Evolutionary conservation across 257 asterid species (phyloP), one percentile per base, ranked within the genome.

Genomic region (Solanum clarkiae): DNA sequence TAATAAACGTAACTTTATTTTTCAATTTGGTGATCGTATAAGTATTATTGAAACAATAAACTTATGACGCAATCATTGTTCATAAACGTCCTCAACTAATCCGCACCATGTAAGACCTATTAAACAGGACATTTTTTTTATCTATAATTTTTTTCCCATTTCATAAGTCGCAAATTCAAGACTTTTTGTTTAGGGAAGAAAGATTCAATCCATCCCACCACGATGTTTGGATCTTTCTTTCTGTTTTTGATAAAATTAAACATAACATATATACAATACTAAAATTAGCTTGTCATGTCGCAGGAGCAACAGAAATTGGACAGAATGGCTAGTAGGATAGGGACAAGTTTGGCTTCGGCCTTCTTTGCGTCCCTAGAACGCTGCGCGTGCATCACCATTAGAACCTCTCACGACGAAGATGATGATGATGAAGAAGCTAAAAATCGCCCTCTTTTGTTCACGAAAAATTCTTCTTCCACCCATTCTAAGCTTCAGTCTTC

Each of bases 291-390:
- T 75, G 6, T 24, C 45, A 75, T 51, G 82, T 14, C 62, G 45
- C 42, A 14, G 2, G 59, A 29, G n/a, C 42, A 29, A 17, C 49
- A 51, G 2, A 75, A 86, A 90, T 79, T 88, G 85, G 91, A 89
- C 49, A 84, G 84, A n/a, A 85, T 83, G 51, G 92, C 89, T 4
- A 83, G 86, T 49, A 88, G 86, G 88, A 69, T 90, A 8, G 91
- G 92, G 62, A 24, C 87, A 45, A 66, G 90, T 71, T 84, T 91
- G 3, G 89, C 92, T 10, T 66, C 91, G 26, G 91, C 90, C 4
- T 91, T 91, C 84, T 91, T 91, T 53, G 89, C 92, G 6, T 90
- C 92, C 32, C 86, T 91, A 7, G 90, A 90, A 75, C 89, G 90
- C 11, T 91, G 91, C 83, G 82, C 91, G 16, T 91, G 92, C 81